A percentile compares a stretch with the other conserved stretches of the same genome.
Conservation (phyloP, 2,329 filamentous ascomycete species). For the Scedosporium dehoogii region DNA sequence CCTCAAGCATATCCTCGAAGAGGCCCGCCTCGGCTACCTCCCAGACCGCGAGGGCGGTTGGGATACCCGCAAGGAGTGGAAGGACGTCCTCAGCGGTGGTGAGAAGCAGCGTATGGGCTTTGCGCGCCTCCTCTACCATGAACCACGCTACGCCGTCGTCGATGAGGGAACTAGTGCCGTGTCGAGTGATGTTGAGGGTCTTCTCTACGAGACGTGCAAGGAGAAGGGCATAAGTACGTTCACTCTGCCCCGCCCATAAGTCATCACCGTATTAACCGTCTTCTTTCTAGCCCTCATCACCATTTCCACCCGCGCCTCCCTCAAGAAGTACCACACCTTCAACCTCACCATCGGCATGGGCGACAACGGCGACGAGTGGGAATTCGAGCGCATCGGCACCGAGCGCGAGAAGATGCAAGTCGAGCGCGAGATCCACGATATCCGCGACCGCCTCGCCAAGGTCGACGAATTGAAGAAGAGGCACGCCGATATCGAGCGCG, state of each 20-base stretch:
- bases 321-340: conserved; percentile 93
- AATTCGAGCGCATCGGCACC: conserved; percentile 87
- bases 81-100: conserved; percentile 91
- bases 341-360: conserved; percentile 80
- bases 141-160: conserved; percentile 86
- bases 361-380: conserved; percentile 75
- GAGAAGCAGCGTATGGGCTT: conserved; percentile 96
- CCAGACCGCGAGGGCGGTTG: conserved; percentile 88
- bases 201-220: conserved; percentile 89
- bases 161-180: conserved; percentile 95
- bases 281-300: conserved; percentile 67
- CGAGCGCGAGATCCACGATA: conserved; percentile 79
- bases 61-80: conserved; percentile 97
- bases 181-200: conserved; percentile 84
- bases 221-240: conserved; percentile 81
- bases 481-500: conserved; percentile 69
- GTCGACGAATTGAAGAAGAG: conserved; percentile 78
- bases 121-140: conserved; percentile 84
- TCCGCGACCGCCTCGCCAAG: conserved; percentile 68
- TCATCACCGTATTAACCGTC: background rate
- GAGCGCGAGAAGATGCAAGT: conserved; percentile 88
- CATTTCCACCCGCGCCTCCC: conserved; percentile 83
- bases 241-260: background rate
- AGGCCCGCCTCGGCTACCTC: conserved; percentile 78
- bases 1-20: conserved; percentile 68